Conservation (phyloP, 2,329 filamentous ascomycete species). For the Botrytis galanthina region DNA sequence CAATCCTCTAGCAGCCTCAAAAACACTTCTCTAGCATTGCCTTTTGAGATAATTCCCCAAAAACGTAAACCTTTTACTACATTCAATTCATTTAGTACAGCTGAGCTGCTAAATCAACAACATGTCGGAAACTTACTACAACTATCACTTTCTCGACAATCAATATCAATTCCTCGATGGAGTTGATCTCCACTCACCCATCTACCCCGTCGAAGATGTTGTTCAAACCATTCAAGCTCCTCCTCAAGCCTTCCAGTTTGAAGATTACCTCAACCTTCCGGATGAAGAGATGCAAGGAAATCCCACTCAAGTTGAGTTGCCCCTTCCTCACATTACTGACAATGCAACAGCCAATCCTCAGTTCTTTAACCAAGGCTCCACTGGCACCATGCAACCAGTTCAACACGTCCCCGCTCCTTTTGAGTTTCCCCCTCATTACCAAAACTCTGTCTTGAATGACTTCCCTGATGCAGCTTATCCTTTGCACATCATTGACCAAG, state of each 20-base stretch:
- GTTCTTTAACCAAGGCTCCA: not conserved
- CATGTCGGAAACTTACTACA: not conserved
- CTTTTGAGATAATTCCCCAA: not conserved
- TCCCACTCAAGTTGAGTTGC: constrained; percentile 11
- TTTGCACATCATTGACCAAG: constrained; percentile 29
- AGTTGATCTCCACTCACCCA: not conserved
- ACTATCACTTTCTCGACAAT: not conserved
- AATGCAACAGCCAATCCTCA: not conserved
- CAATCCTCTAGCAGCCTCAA: not conserved
- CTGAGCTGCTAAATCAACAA: constrained; percentile 22
- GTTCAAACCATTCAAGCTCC: not conserved
- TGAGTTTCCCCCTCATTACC: constrained; percentile 5
- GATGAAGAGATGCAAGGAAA: not conserved
- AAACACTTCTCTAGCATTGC: not conserved
- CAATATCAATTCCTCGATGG: not conserved
- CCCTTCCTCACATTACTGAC: constrained; percentile 3
- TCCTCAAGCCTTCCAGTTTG: not conserved
- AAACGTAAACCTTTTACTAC: not conserved
- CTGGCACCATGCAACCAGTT: not conserved
- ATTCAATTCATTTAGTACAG: constrained; percentile 18
- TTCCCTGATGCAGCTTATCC: constrained; percentile 26
- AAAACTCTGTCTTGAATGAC: constrained; percentile 26
- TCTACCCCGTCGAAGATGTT: not conserved
- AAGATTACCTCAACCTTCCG: not conserved
- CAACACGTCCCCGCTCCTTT: not conserved